Base-by-base conservation (phyloP, 495 filamentous ascomycete species). In the Apiosordaria backusii region DNA sequence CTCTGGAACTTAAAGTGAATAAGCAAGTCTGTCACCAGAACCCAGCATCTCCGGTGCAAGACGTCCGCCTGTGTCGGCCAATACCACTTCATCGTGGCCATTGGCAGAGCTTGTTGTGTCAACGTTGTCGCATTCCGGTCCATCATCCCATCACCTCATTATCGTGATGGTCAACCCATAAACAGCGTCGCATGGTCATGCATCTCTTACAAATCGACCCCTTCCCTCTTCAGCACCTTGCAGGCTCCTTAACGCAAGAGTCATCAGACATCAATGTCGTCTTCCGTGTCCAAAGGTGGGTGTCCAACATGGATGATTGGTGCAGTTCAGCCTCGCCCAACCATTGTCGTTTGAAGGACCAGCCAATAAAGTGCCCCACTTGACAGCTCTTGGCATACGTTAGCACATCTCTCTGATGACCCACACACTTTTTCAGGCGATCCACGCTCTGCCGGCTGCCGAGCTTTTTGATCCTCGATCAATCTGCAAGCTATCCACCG, bases 381-480 rank as follows among this genome's bases (percentile, higher is more conserved):
- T 59, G 57, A 59, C 57, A 59, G 57, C 22, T 59, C 57, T 59
- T 59, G 57, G 57, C 57, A 59, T 59, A 59, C 57, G 57, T 59
- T 29, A 29, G 26, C 23, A 26, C 19, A 18, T 16, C 21, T 57
- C 22, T 24, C 6, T 23, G 10, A 19, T 22, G 16, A 59, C 24
- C 57, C 57, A 26, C 23, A 23, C 57, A 59, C 23, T 22, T 27
- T 55, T 55, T 2, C 52, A 21, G 7, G n/a, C 52, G 52, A 55
- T 23, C 52, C 52, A 23, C 52, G 7, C 52, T 19, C 52, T 21
- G 5, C 52, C 52, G n/a, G n/a, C 6, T 55, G n/a, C 22, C 52
- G 52, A 21, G n/a, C 22, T 19, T 55, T 23, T 55, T 15, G n/a
- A 19, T 23, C 22, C 52, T 23, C 22, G 52, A 19, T 55, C 13